phyloP scores from a whole-genome alignment of 805 yeast species.

The Nakazawaea ishiwadae region DNA sequence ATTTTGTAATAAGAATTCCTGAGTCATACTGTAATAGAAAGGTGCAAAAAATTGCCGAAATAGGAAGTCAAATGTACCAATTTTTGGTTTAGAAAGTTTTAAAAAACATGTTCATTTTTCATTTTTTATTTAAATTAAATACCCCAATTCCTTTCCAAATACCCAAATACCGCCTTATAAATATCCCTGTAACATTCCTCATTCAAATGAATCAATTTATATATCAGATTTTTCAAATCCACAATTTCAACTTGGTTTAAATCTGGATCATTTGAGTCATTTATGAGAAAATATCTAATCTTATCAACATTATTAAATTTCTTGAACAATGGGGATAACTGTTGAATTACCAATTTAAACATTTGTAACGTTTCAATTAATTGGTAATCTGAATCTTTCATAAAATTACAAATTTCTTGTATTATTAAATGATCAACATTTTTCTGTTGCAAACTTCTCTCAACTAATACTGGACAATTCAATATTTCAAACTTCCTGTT shows the following conservation, averaged over 20 bases:
- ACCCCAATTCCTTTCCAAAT: conserved; percentile 2
- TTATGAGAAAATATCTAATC: too few relatives aligned
- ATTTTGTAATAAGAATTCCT: not conserved
- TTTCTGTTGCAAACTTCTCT: not conserved
- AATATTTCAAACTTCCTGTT: conserved; percentile 3
- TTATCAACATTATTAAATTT: too few relatives aligned
- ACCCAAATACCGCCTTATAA: conserved; percentile 1
- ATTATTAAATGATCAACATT: not conserved
- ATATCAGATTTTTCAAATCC: not conserved
- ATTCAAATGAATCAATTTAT: not conserved
- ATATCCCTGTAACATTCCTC: not conserved
- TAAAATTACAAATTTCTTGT: not conserved
- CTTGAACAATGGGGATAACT: too few relatives aligned
- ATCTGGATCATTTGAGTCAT: too few relatives aligned
- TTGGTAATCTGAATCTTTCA: not conserved
- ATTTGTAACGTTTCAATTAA: conserved; percentile 4
- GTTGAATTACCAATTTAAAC: too few relatives aligned
- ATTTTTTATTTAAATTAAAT: too few relatives aligned
- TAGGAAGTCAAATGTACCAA: not conserved
- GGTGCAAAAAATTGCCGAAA: not conserved
- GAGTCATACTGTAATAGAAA: not conserved
- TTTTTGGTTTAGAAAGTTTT: not conserved
- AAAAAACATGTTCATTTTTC: too few relatives aligned
- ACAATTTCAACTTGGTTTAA: not conserved
- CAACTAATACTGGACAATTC: not conserved